A percentile compares a stretch with the other conserved stretches of the same genome.
These are phyloP conservation scores for Skeletonema grethae DNA, from an alignment of 108 stramenopile species.

Conservation along the genomic window DNA sequence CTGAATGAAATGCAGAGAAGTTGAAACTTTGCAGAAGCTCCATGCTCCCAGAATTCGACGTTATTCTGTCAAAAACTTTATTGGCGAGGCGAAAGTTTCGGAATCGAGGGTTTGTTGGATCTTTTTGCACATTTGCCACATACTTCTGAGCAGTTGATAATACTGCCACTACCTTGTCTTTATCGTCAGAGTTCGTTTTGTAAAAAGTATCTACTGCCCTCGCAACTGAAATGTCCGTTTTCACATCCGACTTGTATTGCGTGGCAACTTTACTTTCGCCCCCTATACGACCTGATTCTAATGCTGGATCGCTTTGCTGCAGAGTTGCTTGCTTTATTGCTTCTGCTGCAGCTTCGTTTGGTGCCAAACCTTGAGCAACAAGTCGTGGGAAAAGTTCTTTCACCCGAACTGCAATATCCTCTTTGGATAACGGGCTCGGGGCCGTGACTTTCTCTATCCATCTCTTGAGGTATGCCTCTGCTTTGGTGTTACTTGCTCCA, in stretches of 20 bases:
- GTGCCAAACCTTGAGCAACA: constrained; percentile 45
- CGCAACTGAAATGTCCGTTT: constrained; percentile 11
- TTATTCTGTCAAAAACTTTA: constrained; percentile 74
- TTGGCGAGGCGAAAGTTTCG: constrained; percentile 70
- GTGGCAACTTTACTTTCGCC: constrained; percentile 17
- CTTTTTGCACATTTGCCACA: constrained; percentile 58
- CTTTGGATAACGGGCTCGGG: constrained; percentile 1
- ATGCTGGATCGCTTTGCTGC: constrained; percentile 1
- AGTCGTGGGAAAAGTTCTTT: constrained; percentile 57
- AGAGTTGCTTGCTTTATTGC: constrained; percentile 51
- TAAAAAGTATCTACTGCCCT: constrained; percentile 20
- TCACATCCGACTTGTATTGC: not conserved
- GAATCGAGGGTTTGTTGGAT: constrained; percentile 67
- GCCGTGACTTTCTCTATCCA: not conserved
- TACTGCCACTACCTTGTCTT: constrained; percentile 8
- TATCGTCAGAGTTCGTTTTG: constrained; percentile 32
- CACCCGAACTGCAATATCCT: constrained; percentile 47
- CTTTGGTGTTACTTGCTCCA: constrained; percentile 24
- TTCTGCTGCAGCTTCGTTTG: constrained; percentile 60
- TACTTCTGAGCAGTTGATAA: constrained; percentile 65
- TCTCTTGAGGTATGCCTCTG: constrained; percentile 17
- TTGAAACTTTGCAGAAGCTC: constrained; percentile 56
- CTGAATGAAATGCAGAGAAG: constrained; percentile 57
- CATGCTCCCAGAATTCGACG: constrained; percentile 55
- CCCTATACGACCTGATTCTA: constrained; percentile 19